These are phyloP conservation scores for Sungouiozyma intestinalis DNA, from an alignment of 805 yeast species.

Conservation along the genomic window DNA sequence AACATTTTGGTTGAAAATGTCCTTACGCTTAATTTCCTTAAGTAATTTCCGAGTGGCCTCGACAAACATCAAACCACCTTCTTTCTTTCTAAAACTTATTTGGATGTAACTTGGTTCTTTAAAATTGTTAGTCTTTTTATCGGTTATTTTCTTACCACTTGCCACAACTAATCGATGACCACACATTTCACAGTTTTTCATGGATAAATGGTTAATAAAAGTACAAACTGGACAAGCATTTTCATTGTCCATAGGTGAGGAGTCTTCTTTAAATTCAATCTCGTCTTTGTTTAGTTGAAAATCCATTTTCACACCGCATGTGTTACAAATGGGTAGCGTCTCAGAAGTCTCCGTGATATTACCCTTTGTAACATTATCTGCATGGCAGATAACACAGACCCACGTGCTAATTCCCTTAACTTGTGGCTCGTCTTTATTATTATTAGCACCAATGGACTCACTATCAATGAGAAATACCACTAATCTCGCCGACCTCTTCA, in stretches of 20 bases:
- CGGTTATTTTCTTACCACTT: background rate
- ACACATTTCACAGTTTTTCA: slow-evolving; percentile 78
- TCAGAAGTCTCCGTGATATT: slow-evolving; percentile 2
- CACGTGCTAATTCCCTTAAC: slow-evolving; percentile 32
- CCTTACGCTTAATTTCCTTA: slow-evolving; percentile 29
- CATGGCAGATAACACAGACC: slow-evolving; percentile 76
- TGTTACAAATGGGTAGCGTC: slow-evolving; percentile 38
- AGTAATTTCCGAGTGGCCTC: slow-evolving; percentile 36
- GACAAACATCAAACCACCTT: slow-evolving; percentile 41
- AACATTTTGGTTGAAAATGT: slow-evolving; percentile 23
- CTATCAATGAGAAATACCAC: slow-evolving; percentile 30
- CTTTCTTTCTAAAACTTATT: slow-evolving; percentile 67
- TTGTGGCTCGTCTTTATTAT: background rate
- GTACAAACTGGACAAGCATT: slow-evolving; percentile 53
- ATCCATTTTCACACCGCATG: slow-evolving; percentile 51
- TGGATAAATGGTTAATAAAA: slow-evolving; percentile 70
- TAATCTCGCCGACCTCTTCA: slow-evolving; percentile 75
- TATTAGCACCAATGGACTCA: background rate
- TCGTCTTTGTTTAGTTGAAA: slow-evolving; percentile 29
- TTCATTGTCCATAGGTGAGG: background rate
- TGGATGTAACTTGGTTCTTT: slow-evolving; percentile 34
- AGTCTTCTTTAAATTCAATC: slow-evolving; percentile 9
- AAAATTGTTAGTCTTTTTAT: background rate
- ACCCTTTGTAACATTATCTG: slow-evolving; percentile 3
- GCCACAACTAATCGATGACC: slow-evolving; percentile 41